These are phyloP conservation scores for Saccharomycopsis babjevae DNA, from an alignment of 805 yeast genomes.

Conservation along the genomic window DNA sequence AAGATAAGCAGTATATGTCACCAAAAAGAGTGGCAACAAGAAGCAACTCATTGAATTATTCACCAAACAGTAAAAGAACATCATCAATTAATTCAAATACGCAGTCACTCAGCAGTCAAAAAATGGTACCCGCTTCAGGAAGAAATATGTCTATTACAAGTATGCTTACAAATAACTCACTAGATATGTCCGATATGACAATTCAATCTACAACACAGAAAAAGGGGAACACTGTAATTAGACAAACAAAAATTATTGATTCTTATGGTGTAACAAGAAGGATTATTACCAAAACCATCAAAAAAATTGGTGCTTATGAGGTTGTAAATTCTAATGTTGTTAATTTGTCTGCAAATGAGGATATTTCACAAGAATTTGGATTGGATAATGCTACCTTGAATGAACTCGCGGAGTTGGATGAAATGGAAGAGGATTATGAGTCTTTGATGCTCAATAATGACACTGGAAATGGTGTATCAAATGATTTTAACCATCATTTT, in stretches of 20 bases:
- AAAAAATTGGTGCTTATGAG: slow-evolving; percentile 16
- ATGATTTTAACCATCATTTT: slow-evolving; percentile 8
- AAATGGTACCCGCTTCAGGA: not conserved
- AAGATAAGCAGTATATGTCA: slow-evolving; percentile 4
- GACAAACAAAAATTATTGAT: slow-evolving; percentile 16
- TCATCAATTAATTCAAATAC: slow-evolving; percentile 10
- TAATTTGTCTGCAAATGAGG: slow-evolving; percentile 5
- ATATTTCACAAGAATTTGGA: not conserved
- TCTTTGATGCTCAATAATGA: not conserved
- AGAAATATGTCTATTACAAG: slow-evolving; percentile 11
- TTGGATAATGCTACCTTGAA: slow-evolving; percentile 1
- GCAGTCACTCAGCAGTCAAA: not conserved
- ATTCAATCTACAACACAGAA: slow-evolving; percentile 15
- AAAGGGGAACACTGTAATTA: slow-evolving; percentile 10
- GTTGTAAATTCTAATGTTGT: slow-evolving; percentile 16
- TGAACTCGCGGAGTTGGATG: slow-evolving; percentile 12
- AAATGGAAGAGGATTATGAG: slow-evolving; percentile 10
- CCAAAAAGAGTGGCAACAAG: slow-evolving; percentile 6
- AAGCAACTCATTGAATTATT: slow-evolving; percentile 3
- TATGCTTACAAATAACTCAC: slow-evolving; percentile 5
- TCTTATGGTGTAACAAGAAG: slow-evolving; percentile 13
- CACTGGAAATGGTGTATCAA: not conserved
- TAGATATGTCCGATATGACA: slow-evolving; percentile 15
- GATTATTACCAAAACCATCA: slow-evolving; percentile 12
- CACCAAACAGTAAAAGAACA: not conserved